Conservation (phyloP, 306 rosid genomes). For the Morella rubra region DNA sequence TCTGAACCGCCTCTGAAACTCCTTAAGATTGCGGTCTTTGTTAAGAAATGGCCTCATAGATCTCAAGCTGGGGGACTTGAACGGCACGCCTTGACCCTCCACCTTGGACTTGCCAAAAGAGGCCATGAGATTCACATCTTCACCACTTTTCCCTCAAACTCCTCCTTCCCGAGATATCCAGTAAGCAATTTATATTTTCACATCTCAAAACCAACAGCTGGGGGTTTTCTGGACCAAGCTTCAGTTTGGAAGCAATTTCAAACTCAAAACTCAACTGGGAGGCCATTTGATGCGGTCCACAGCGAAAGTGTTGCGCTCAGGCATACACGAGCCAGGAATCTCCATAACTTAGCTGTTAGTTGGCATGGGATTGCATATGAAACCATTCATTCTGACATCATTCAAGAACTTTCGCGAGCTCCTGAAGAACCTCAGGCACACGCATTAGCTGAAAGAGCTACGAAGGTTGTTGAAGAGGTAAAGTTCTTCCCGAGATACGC, state of each 20-base stretch:
- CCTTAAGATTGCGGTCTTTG: slow-evolving; percentile 67
- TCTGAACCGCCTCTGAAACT: slow-evolving; percentile 43
- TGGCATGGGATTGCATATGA: slow-evolving; percentile 69
- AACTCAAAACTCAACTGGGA: slow-evolving; percentile 48
- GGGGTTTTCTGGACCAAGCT: slow-evolving; percentile 66
- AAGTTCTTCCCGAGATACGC: slow-evolving; percentile 61
- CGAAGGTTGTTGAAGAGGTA: slow-evolving; percentile 58
- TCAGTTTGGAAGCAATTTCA: slow-evolving; percentile 61
- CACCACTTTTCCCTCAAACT: slow-evolving; percentile 43
- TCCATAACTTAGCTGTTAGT: slow-evolving; percentile 49
- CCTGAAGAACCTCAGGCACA: slow-evolving; percentile 46
- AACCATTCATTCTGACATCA: slow-evolving; percentile 46
- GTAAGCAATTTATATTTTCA: slow-evolving; percentile 46
- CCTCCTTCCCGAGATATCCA: slow-evolving; percentile 33
- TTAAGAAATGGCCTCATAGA: slow-evolving; percentile 72
- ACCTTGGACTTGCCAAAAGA: slow-evolving; percentile 67
- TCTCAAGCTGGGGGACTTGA: slow-evolving; percentile 76
- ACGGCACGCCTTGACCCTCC: slow-evolving; percentile 73
- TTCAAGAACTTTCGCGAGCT: slow-evolving; percentile 34
- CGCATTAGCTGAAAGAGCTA: slow-evolving; percentile 45
- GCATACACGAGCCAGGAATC: slow-evolving; percentile 47
- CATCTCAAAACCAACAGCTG: slow-evolving; percentile 65
- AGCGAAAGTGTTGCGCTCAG: slow-evolving; percentile 67
- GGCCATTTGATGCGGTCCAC: slow-evolving; percentile 61
- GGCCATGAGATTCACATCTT: slow-evolving; percentile 77